These are phyloP conservation scores for Ciborinia camelliae DNA, from an alignment of 2,329 filamentous ascomycete species.

Conservation along the genomic window DNA sequence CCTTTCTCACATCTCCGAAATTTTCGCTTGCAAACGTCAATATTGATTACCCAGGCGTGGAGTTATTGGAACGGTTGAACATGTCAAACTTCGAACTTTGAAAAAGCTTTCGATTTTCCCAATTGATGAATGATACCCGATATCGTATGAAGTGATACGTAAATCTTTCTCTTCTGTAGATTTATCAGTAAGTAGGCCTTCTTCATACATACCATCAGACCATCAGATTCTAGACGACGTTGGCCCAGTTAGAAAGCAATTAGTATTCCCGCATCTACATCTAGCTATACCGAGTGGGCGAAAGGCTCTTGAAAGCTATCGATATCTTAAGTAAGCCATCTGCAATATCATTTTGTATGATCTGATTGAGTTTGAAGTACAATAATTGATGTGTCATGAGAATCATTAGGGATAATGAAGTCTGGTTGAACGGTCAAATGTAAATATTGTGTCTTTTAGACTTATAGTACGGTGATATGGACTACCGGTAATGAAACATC, in stretches of 20 bases:
- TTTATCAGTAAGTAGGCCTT: background rate
- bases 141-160: background rate
- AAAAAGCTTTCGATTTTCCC: background rate
- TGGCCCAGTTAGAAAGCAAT: background rate
- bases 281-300: background rate
- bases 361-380: background rate
- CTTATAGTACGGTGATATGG: too few species aligned
- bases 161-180: background rate
- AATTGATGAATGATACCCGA: background rate
- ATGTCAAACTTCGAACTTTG: background rate
- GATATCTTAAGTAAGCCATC: slow-evolving; percentile 3
- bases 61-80: background rate
- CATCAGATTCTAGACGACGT: background rate
- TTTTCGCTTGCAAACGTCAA: background rate
- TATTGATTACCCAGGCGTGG: background rate
- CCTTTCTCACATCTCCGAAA: background rate
- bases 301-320: background rate
- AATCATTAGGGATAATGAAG: background rate
- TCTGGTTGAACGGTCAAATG: background rate
- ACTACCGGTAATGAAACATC: too few species aligned
- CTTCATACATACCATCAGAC: background rate
- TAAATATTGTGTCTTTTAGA: too few species aligned
- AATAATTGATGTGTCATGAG: background rate
- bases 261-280: background rate
- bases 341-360: background rate